Percentiles rank a stretch among this genome's conserved stretches.
Conservation (phyloP, 1,139 yeast genomes). For the Pichia sp. region DNA sequence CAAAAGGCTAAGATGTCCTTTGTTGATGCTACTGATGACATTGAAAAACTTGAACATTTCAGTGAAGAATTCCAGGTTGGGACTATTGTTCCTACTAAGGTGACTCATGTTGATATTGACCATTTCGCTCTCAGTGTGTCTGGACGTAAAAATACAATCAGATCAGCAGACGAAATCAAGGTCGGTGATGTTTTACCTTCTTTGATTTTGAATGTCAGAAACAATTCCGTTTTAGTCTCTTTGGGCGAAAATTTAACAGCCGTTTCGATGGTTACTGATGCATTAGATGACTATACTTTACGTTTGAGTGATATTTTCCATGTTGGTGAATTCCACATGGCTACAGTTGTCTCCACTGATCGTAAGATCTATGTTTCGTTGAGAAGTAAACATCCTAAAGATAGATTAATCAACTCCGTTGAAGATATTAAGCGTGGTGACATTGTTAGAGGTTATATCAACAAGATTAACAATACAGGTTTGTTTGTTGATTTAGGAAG, state of each 20-base stretch:
- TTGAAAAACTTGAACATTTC: conserved; percentile 46
- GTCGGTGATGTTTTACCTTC: conserved; percentile 64
- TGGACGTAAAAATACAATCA: conserved; percentile 44
- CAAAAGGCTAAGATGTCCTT: conserved; percentile 65
- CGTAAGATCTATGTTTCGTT: conserved; percentile 63
- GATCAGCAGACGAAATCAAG: conserved; percentile 46
- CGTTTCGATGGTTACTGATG: conserved; percentile 70
- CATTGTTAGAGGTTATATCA: conserved; percentile 73
- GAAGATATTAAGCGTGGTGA: conserved; percentile 66
- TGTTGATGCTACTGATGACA: conserved; percentile 60
- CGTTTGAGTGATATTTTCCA: conserved; percentile 50
- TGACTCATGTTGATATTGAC: conserved; percentile 50
- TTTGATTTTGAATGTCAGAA: conserved; percentile 56
- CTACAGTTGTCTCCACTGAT: conserved; percentile 56
- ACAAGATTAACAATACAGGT: conserved; percentile 73
- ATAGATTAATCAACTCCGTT: conserved; percentile 46
- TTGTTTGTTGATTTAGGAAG: conserved; percentile 75
- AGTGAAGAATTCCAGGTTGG: conserved; percentile 65
- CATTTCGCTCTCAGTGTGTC: conserved; percentile 49
- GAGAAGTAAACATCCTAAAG: conserved; percentile 48
- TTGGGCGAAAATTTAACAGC: conserved; percentile 61
- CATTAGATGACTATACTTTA: conserved; percentile 63
- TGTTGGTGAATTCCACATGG: conserved; percentile 55
- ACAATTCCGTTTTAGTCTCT: conserved; percentile 61
- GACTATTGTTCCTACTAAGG: conserved; percentile 57